Evolutionary conservation across 176 grass and related monocot genomes (phyloP).

Genomic region (Oryza punctata): DNA sequence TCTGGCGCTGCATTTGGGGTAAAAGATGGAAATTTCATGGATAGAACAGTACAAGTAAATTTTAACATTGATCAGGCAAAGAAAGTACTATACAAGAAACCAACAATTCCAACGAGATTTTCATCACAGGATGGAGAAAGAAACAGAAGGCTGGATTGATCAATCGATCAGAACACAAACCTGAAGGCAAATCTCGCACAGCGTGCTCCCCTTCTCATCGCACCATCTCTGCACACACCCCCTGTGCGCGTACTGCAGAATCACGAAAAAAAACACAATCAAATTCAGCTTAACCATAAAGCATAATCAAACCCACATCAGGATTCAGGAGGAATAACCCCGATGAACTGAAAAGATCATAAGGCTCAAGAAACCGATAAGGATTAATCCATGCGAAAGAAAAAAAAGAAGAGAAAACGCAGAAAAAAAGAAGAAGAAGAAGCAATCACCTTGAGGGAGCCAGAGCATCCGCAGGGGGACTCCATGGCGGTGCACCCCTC

Average conservation of each 20-base stretch:
- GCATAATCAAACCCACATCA: not conserved
- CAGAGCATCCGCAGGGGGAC: conserved; percentile 81
- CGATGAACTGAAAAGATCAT: not conserved
- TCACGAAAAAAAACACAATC: not conserved
- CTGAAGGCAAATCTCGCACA: conserved; percentile 86
- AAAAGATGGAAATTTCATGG: not conserved
- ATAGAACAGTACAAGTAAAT: conserved; percentile 26
- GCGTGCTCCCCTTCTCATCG: conserved; percentile 72
- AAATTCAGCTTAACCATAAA: not conserved
- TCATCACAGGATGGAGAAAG: not conserved
- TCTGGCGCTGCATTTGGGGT: not conserved
- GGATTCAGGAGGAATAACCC: not conserved
- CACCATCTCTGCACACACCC: conserved; percentile 85
- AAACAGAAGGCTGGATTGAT: not conserved
- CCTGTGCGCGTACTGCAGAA: conserved; percentile 72
- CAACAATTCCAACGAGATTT: not conserved
- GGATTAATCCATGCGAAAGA: not conserved
- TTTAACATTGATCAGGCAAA: not conserved
- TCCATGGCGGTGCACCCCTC: conserved; percentile 54
- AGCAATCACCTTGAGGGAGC: conserved; percentile 69
- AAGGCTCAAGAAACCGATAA: not conserved
- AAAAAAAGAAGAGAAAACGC: not conserved
- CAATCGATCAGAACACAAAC: conserved; percentile 21
- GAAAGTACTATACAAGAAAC: not conserved
- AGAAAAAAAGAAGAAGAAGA: not conserved